Evolutionary conservation across 768 basidiomycete genomes (phyloP).

Genomic region (Gymnopilus junonius): DNA sequence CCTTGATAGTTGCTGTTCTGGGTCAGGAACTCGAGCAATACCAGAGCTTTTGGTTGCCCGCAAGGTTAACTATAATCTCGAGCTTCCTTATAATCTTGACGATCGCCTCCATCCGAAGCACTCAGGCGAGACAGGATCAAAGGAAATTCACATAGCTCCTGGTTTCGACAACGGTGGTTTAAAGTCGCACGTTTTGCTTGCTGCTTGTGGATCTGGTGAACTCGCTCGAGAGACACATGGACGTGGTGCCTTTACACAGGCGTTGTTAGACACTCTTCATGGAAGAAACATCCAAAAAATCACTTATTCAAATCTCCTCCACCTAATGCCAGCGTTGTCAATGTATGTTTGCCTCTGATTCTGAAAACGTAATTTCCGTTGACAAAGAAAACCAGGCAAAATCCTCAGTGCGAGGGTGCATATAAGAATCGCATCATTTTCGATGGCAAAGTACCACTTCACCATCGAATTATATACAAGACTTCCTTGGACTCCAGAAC

Average conservation of each 20-base stretch:
- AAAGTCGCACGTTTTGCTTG: constrained; percentile 10
- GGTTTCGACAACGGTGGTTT: neutral
- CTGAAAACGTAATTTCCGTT: neutral
- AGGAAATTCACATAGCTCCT: neutral
- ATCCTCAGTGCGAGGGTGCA: constrained; percentile 24
- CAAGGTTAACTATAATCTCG: neutral
- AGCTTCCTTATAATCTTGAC: neutral
- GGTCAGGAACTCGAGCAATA: constrained; percentile 8
- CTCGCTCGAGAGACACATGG: constrained; percentile 8
- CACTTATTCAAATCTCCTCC: constrained; percentile 5
- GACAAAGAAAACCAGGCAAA: constrained; percentile 8
- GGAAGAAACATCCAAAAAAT: neutral
- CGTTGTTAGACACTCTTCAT: constrained; percentile 1
- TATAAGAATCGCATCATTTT: constrained; percentile 13
- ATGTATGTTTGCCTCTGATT: neutral
- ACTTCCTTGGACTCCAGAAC: neutral
- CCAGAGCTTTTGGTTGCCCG: neutral
- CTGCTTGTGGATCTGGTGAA: constrained; percentile 12
- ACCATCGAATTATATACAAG: neutral
- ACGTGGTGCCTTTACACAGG: constrained; percentile 10
- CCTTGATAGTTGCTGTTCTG: constrained; percentile 16
- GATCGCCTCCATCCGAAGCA: neutral
- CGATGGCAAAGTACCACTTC: neutral
- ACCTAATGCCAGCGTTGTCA: neutral
- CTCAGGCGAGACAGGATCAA: no score